Base-by-base conservation (phyloP, 768 basidiomycete genomes). In the Omphalotus guepiniiformis region DNA sequence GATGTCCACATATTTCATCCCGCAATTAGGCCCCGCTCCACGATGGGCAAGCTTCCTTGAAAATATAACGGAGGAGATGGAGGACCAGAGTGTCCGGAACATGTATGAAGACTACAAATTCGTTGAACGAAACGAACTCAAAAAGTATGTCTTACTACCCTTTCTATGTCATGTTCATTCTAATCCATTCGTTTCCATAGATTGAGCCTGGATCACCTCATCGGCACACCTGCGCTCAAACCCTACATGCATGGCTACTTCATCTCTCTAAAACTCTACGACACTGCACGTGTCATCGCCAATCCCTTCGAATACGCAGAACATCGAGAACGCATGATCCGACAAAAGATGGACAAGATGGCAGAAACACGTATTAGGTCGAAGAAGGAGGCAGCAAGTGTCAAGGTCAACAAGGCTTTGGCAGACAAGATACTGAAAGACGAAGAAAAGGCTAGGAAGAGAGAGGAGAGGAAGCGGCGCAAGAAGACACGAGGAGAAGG, bases 191-290 rank as follows among this genome's bases (percentile, higher is more conserved):
- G 21, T 50, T 47, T 39, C 42, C 48, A 30, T 58, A 95, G 93
- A 28, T 82, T 99, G 52, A 90, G 93, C n/a, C 68, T 99, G 62
- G 88, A 93, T 55, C 92, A 95, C 63, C 89, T 99, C 57, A 71
- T 96, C 54, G 96, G 96, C 42, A 95, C 94, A 4, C 84, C 93
- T 18, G 83, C 88, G 15, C 88, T 98, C 74, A 95, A 95, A 66
- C 96, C 96, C 3, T 99, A 98, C 69, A 97, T 99, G 95, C 96
- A 99, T 66, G 96, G 96, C 35, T 98, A 94, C 80, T 98, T 99
- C 72, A 67, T 97, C 53, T 90, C 93, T 4, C 83, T 98, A 67
- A 91, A 93, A 58, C 80, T 98, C 4, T 98, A 98, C 71, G 91
- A 94, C 57, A 87, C 94, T 42, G 96, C 96, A 2, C 85, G 94